Base-by-base conservation (phyloP, 345 rosid species). In the Viola odorata region DNA sequence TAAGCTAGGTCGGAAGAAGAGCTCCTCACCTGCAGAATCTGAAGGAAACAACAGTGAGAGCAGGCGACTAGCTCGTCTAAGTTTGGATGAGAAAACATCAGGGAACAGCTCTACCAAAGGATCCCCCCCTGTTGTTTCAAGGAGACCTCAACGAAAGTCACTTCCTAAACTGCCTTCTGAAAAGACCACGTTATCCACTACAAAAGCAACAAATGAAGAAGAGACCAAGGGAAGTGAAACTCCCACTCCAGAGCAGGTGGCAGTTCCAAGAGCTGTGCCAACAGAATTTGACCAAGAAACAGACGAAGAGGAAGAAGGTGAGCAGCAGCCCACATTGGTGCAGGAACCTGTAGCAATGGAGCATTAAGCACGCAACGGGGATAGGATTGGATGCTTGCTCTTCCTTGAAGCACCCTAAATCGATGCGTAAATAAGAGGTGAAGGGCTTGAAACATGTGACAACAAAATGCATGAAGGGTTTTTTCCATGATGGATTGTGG, bases 91-190 rank as follows among this genome's bases (percentile, higher is more conserved):
- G 78, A 78, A 72, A 70, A 67, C 64, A 41, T 59, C 80, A 47
- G 78, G 32, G 49, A 75, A 69, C 67, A 72, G 17, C 67, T 41
- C 84, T 44, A 41, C 65, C 55, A 88, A 84, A 70, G 92, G 73
- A 62, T 50, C 71, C 45, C 64, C 92, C 4, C 79, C 80, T 56
- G 78, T 70, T 38, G 74, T 45, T 57, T 55, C 70, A 55, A 95
- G 86, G 73, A 85, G 82, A 82, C 91, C 92, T 8, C 72, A 50
- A 50, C 79, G 94, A 41, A 88, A 79, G 72, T 95, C 99, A 23
- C 95, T 94, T 52, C 90, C 95, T n/a, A 85, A 84, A 80, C 80
- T 89, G 75, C 95, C 99, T 69, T 94, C 97, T 63, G 85, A 86
- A 66, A 85, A 75, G 83, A 79, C 79, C 41, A 73, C 57, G 53